Base-by-base conservation (phyloP, 2,329 filamentous ascomycete species). In the Exophiala alcalophila region DNA sequence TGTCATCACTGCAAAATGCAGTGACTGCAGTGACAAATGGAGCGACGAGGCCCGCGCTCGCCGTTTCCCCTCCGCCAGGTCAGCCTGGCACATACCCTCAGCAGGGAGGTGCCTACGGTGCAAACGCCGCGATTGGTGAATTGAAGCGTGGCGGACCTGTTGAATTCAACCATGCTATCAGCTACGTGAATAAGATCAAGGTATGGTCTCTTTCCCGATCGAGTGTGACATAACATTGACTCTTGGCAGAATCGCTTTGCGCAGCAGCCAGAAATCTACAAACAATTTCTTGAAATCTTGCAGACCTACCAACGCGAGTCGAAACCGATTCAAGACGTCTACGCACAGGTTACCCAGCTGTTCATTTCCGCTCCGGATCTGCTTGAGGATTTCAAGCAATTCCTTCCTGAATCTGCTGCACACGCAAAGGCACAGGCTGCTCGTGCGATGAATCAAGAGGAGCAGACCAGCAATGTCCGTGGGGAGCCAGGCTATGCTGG, bases 151-250 rank as follows among this genome's bases (percentile, higher is more conserved):
- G 90, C 42, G 91, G 90, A 0, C 92, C 92, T 1, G 92, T 98
- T 12, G 92, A 98, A 61, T 98, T 98, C 66, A 98, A 98, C 62
- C 92, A 98, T 67, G 92, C 92, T 0, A 98, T 98, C 52, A 97
- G 90, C 64, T 98, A 98, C 60, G 92, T 98, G 40, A 98, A 98
- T 63, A 98, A 98, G 70, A 98, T 98, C 59, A 98, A 98, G 83
- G 90, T 92, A 69, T 64, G 77, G 47, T 16, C 24, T 14, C 10
- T 15, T 23, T 20, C 27, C 21, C n/a, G 3, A 25, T 15, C 28
- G 27, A 16, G 33, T 34, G 7, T n/a, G 10, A 11, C 16, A 31
- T 11, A 14, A 7, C 15, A 27, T 24, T 45, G 30, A 45, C 37
- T 7, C 21, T 29, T 9, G 24, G 10, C 49, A 95, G 88, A 98